These are phyloP conservation scores for Chlamydomonas sp. DNA, from an alignment of 139 green algal species.

Conservation along the genomic window DNA sequence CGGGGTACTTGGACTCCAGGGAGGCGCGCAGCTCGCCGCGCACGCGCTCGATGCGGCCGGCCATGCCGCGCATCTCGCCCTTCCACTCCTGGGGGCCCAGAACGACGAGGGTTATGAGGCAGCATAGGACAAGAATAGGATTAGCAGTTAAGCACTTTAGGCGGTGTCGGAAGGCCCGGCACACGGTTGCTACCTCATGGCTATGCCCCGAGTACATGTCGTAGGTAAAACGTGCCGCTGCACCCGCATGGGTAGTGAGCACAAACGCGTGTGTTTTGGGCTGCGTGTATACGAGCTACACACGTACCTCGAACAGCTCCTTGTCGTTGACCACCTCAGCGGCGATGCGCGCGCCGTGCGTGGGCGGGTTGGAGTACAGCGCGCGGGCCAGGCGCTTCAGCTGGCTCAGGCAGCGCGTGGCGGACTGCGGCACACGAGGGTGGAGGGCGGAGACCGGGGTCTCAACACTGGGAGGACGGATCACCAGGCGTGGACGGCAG, in stretches of 20 bases:
- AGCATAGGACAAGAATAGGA: neutral
- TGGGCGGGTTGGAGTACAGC: conserved; percentile 93
- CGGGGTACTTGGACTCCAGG: conserved; percentile 72
- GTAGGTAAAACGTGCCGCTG: no score
- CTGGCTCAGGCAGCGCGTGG: conserved; percentile 86
- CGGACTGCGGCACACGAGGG: conserved; percentile 39
- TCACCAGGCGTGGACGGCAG: no score
- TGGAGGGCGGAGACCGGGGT: neutral
- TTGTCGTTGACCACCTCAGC: conserved; percentile 83
- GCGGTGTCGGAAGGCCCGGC: no score
- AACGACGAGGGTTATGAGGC: neutral
- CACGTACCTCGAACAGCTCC: conserved; percentile 43
- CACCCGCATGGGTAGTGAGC: no score
- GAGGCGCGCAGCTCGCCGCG: conserved; percentile 79
- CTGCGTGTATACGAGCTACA: no score
- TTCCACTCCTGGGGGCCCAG: conserved; percentile 81
- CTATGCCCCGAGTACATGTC: no score
- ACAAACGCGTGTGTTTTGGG: no score
- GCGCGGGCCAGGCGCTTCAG: conserved; percentile 94
- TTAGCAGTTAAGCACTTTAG: no score
- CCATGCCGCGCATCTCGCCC: conserved; percentile 96
- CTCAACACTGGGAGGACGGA: no score
- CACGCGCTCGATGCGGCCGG: conserved; percentile 93
- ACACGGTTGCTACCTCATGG: no score
- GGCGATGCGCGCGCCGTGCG: conserved; percentile 93